phyloP scores from a whole-genome alignment of 495 filamentous ascomycete species.

The Penicillium canariense region DNA sequence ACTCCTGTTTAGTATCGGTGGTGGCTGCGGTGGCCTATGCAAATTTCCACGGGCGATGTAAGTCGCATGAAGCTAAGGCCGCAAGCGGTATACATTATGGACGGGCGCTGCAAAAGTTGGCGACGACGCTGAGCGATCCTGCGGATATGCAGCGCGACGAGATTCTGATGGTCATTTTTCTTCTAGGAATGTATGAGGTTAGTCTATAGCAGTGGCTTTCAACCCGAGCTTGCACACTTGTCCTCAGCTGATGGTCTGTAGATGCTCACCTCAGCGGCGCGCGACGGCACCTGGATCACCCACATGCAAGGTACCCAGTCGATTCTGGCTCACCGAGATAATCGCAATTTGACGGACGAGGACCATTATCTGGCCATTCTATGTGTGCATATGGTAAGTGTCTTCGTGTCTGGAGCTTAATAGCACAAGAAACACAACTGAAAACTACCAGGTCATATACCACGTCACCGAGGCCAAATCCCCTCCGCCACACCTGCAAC shows the following conservation, averaged over 20 bases:
- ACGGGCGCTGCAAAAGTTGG: slow-evolving; percentile 8
- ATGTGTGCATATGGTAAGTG: slow-evolving; percentile 13
- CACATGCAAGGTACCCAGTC: slow-evolving; percentile 17
- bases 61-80: slow-evolving; percentile 8
- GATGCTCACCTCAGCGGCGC: slow-evolving; percentile 10
- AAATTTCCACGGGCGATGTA: slow-evolving; percentile 10
- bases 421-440: neutral
- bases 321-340: slow-evolving; percentile 9
- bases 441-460: neutral
- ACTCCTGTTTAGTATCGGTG: slow-evolving; percentile 9
- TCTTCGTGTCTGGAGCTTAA: too few relatives aligned
- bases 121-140: slow-evolving; percentile 4
- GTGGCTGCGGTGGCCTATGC: slow-evolving; percentile 10
- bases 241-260: neutral
- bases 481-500: neutral
- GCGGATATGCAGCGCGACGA: slow-evolving; percentile 8
- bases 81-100: slow-evolving; percentile 10
- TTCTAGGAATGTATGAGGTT: slow-evolving; percentile 17
- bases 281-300: slow-evolving; percentile 15
- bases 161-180: slow-evolving; percentile 14
- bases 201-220: neutral
- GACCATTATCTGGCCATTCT: slow-evolving; percentile 5
- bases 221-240: neutral
- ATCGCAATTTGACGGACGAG: slow-evolving; percentile 1
- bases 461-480: neutral